Evolutionary conservation across 2,329 filamentous ascomycete species (phyloP).

Genomic region (Fusarium bulbicola): DNA sequence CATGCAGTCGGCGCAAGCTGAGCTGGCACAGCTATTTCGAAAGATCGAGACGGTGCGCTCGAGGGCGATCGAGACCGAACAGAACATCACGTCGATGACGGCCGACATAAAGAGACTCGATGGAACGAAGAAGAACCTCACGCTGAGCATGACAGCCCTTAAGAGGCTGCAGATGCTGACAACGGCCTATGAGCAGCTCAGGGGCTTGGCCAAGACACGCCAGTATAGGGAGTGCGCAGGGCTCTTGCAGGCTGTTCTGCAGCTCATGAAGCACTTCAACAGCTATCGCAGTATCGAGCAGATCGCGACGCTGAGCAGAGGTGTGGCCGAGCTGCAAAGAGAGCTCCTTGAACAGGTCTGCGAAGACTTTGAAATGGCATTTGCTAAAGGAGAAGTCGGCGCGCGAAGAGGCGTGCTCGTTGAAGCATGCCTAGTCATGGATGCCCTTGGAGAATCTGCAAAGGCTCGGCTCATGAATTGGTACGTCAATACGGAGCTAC

Average conservation of each 20-base stretch:
- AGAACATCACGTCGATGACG: slow-evolving; percentile 97
- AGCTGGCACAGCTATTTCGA: slow-evolving; percentile 88
- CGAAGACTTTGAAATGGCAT: slow-evolving; percentile 96
- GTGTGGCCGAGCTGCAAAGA: slow-evolving; percentile 91
- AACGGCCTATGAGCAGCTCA: slow-evolving; percentile 96
- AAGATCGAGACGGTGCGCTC: slow-evolving; percentile 94
- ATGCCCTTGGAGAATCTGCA: slow-evolving; percentile 90
- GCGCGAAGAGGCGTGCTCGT: slow-evolving; percentile 75
- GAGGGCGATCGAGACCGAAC: slow-evolving; percentile 90
- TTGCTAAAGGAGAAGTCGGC: slow-evolving; percentile 85
- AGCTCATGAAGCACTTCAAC: slow-evolving; percentile 98
- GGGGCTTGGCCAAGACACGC: slow-evolving; percentile 80
- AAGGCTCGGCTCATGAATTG: slow-evolving; percentile 85
- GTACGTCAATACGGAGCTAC: slow-evolving; percentile 97
- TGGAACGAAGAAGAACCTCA: slow-evolving; percentile 95
- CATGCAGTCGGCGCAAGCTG: slow-evolving; percentile 89
- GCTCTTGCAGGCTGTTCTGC: slow-evolving; percentile 90
- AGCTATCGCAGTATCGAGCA: slow-evolving; percentile 98
- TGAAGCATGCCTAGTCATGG: slow-evolving; percentile 93
- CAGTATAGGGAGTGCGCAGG: slow-evolving; percentile 97
- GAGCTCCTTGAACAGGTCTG: slow-evolving; percentile 97
- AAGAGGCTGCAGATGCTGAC: slow-evolving; percentile 99
- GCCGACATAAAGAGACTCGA: slow-evolving; percentile 98
- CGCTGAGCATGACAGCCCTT: slow-evolving; percentile 95
- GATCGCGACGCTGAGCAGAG: slow-evolving; percentile 91